Base-by-base conservation (phyloP, 2,329 filamentous ascomycete species). In the Penicillium sp. region DNA sequence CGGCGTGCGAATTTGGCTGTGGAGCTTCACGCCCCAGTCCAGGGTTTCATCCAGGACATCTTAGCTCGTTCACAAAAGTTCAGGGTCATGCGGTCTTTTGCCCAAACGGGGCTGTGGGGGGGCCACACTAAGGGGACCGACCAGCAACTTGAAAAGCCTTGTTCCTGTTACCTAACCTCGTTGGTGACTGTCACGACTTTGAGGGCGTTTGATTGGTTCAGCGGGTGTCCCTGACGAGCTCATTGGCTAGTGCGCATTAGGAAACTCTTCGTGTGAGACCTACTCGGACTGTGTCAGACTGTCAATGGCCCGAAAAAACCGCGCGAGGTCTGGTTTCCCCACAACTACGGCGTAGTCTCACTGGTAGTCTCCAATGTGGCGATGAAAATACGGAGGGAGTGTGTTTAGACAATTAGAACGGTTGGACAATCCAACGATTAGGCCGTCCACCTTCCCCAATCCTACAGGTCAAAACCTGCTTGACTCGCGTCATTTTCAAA, bases 71-170 rank as follows among this genome's bases (percentile, higher is more conserved):
- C 2, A 28, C 22, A 43, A 42, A 19, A 19, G 40, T 43, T 43
- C 40, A 43, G 30, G 55, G 54, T 61, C 59, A 61, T 61, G 59
- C 54, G 59, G 55, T 53, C 37, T 58, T 43, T 61, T 61, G 35
- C 59, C 59, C 43, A 57, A 61, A 54, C 14, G 42, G 48, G 54
- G 43, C 53, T 56, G 53, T 56, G 53, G 53, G 53, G 53, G 25
- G 52, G 13, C 35, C 35, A 14, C n/a, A 14, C 26, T n/a, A 13
- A 33, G 16, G 8, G 16, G 16, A 33, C 26, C 14, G 25, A 51
- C 46, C 46, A 51, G 26, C n/a, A 10, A 51, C 14, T 11, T 4
- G 3, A 37, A 22, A 51, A 35, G 52, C 37, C 52, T 42, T 19
- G 40, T 42, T 45, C 37, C 16, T 54, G 25, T 45, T 40, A 54